These are phyloP conservation scores for Falciphora oryzae DNA, from an alignment of 2,329 filamentous ascomycete genomes.

Conservation along the genomic window DNA sequence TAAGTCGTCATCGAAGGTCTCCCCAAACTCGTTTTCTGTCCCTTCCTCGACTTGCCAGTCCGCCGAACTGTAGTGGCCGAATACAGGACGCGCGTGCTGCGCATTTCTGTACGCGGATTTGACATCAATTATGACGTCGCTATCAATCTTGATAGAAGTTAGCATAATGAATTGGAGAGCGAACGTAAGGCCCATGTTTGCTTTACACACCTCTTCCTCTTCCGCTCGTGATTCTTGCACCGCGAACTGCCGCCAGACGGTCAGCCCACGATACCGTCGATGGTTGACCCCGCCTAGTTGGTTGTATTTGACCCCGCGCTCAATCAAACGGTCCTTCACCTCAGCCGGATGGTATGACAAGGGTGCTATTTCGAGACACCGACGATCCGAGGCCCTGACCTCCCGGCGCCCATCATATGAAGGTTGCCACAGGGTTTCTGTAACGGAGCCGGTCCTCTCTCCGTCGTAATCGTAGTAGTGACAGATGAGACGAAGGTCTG, in stretches of 20 bases:
- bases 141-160: background rate
- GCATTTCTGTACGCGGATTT: background rate
- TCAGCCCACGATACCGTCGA: background rate
- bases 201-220: background rate
- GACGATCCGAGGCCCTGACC: background rate
- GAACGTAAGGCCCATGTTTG: background rate
- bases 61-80: background rate
- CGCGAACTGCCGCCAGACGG: too few species aligned
- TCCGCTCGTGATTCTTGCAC: background rate
- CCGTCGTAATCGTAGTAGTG: background rate
- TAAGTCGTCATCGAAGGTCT: background rate
- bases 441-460: background rate
- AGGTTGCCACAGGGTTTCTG: background rate
- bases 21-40: background rate
- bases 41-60: background rate
- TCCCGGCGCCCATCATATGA: background rate
- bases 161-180: background rate
- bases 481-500: background rate
- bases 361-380: background rate
- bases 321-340: background rate
- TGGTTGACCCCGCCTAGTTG: background rate
- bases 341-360: background rate
- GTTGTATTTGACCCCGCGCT: background rate
- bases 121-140: background rate
- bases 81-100: background rate